Conservation (phyloP, 768 basidiomycete genomes). For the Leccinum subtestaceum region DNA sequence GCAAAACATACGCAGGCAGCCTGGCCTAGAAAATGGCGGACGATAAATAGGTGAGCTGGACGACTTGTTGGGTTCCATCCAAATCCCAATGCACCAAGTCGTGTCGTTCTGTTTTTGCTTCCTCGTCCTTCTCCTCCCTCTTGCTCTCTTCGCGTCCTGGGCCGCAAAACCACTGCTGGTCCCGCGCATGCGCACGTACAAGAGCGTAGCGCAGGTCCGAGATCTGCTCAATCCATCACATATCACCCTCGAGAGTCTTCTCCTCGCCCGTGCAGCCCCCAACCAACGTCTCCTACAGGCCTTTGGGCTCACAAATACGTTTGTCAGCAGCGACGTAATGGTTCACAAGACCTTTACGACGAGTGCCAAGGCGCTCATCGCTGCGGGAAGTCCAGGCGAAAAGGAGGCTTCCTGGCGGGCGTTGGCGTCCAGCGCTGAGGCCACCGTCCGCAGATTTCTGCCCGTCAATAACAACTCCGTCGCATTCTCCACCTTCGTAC, state of each 20-base stretch:
- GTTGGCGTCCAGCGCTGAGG: constrained; percentile 16
- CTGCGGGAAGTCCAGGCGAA: not conserved
- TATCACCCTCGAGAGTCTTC: constrained; percentile 10
- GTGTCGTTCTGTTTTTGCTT: constrained; percentile 2
- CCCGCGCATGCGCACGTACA: constrained; percentile 13
- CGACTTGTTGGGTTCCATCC: not conserved
- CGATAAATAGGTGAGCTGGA: constrained; percentile 12
- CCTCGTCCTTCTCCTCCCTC: not conserved
- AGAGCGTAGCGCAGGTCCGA: not conserved
- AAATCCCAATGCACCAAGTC: not conserved
- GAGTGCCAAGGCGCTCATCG: constrained; percentile 22
- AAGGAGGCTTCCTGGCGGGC: constrained; percentile 13
- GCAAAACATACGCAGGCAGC: not conserved
- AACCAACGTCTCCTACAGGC: constrained; percentile 28
- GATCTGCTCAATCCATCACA: constrained; percentile 17
- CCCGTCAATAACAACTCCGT: not conserved
- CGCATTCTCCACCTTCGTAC: constrained; percentile 40
- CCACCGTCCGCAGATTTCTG: constrained; percentile 13
- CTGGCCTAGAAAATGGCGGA: no score
- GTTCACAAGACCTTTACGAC: constrained; percentile 30
- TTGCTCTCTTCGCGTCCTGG: not conserved
- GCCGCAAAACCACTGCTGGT: not conserved
- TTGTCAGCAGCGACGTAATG: constrained; percentile 40
- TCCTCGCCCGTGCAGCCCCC: constrained; percentile 18
- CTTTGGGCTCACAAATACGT: constrained; percentile 44